Base-by-base conservation (phyloP, 2,329 filamentous ascomycete species). In the Neopestalotiopsis sp. region DNA sequence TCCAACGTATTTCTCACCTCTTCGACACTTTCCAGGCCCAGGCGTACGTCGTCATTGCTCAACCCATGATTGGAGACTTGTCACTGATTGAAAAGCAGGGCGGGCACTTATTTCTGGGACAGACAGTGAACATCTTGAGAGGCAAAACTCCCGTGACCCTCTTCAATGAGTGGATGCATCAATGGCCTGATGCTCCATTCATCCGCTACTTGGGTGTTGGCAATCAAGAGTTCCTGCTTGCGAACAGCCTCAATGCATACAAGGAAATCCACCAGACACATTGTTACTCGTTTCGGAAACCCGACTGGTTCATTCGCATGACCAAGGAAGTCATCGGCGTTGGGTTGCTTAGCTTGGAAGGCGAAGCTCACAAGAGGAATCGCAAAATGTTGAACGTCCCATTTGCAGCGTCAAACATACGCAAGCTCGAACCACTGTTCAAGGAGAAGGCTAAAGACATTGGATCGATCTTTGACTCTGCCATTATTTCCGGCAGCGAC, bases 331-430 rank as follows among this genome's bases (percentile, higher is more conserved):
- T 77, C 30, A 68, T 72, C 5, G 76, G 76, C 4, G 66, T 71
- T 3, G 81, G 81, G 0, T 71, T 83, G 3, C 74, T 79, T 2
- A 79, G 81, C 42, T 72, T 77, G 6, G 78, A 82, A 61, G 78
- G 78, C 17, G 78, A 78, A 10, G 72, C 76, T 59, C 81, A 83
- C 63, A 76, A 75, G 56, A 68, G 68, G n/a, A 77, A 80, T 52
- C 74, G 81, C 34, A 78, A 75, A 14, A 71, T 79, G 65, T 69
- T 83, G 17, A 75, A 66, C 59, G 63, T 69, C 9, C 72, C 74
- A 2, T 83, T 84, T 66, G 76, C 78, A 0, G 65, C 74, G 5
- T 65, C 72, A 1, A 79, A 79, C 40, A 72, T 81, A n/a, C 77
- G 77, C 20, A 75, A 75, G 20, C 73, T 83, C 17, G 75, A 79